Evolutionary conservation across 1,284 basidiomycete species (phyloP), one percentile per base, ranked within the genome.

Genomic region (Moniliophthora roreri): DNA sequence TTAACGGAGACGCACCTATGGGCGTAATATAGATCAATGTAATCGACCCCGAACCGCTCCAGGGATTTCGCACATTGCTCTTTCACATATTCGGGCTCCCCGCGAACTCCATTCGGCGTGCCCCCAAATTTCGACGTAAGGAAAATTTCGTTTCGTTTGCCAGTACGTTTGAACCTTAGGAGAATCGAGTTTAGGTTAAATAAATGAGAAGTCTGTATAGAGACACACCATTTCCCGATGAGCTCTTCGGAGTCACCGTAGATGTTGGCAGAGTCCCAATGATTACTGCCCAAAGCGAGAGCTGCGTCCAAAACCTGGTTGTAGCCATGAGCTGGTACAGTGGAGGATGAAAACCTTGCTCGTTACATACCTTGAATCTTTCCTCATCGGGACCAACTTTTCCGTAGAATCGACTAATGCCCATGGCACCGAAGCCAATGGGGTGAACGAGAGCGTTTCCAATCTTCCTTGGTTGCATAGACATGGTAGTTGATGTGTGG

Each of bases 81-180:
- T 18, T 55, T 53, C 9, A 60, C 54, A 28, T 45, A 57, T 37
- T 51, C 71, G 5, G 73, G 71, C 16, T 65, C 63, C 1, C 70
- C 69, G 28, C 63, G 32, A 63, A 56, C 55, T 13, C 48, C 36
- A 15, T 52, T 54, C 3, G 46, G 50, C 11, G 51, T 60, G 48
- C 73, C 56, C 0, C 78, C 80, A 56, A 81, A 82, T 62, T 85
- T 85, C 42, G 73, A 76, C 2, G 75, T 73, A 3, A 80, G 62
- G 63, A 80, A 80, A 28, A 81, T 73, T 41, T 77, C 62, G 44
- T 66, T 60, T 26, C 75, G 68, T 46, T 76, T 77, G 28, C 74
- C 74, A 0, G 75, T 75, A n/a, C 66, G 65, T 55, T 74, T 71
- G 59, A 78, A 72, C 75, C 72, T 76, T 51, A 23, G n/a, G 20